Conservation (phyloP, 345 rosid genomes). For the Eucalyptus polybractea region DNA sequence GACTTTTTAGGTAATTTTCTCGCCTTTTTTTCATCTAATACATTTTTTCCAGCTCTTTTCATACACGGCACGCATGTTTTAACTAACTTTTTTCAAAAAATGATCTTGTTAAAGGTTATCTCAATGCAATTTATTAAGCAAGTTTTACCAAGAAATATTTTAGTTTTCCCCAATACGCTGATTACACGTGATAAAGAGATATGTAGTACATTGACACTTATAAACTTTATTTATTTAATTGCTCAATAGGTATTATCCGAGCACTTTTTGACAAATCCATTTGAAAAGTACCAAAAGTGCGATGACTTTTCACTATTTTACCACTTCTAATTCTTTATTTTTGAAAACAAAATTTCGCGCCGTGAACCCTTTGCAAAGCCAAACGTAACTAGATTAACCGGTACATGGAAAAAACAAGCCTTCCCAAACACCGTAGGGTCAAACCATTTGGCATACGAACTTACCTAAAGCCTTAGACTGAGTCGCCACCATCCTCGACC, state of each 20-base stretch:
- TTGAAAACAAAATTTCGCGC: not conserved
- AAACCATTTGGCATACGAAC: not conserved
- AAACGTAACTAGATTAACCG: not conserved
- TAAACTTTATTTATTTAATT: not conserved
- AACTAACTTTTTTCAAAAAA: not conserved
- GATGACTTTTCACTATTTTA: not conserved
- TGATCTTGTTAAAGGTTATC: not conserved
- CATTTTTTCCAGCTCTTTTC: not conserved
- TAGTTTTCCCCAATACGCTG: not conserved
- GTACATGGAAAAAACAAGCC: not conserved
- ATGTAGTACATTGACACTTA: not conserved
- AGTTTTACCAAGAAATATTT: not conserved
- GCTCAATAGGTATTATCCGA: not conserved
- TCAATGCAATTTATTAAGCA: not conserved
- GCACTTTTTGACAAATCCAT: not conserved
- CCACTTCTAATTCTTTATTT: not conserved
- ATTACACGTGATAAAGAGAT: not conserved
- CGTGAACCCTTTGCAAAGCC: not conserved
- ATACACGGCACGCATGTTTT: not conserved
- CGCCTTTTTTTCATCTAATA: accelerated
- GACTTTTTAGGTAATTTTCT: not conserved
- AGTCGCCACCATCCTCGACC: not conserved
- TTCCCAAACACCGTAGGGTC: not conserved
- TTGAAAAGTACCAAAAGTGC: not conserved
- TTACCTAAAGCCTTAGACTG: not conserved